Percentiles rank a stretch among this genome's conserved stretches.
These are phyloP conservation scores for Marchantia paleacea DNA, from an alignment of 225 moss, liverwort and hornwort genomes.

Conservation along the genomic window DNA sequence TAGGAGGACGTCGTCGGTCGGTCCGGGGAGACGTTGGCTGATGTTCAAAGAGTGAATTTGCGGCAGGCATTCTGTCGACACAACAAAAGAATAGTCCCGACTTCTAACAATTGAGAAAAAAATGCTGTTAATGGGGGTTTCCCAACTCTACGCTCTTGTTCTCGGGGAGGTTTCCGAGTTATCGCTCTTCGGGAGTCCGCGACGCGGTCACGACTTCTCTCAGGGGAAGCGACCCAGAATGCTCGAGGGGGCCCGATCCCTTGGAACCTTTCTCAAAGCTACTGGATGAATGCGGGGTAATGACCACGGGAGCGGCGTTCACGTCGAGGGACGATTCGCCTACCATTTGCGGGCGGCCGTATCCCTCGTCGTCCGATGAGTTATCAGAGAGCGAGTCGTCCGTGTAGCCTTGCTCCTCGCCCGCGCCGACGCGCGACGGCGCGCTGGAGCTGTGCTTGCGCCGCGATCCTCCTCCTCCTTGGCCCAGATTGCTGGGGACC, in stretches of 20 bases:
- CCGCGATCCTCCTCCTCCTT: constrained; percentile 25
- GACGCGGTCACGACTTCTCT: constrained; percentile 31
- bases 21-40: background rate
- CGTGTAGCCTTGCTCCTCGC: constrained; percentile 29
- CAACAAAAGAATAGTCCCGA: background rate
- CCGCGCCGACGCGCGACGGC: constrained; percentile 37
- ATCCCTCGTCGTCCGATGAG: constrained; percentile 47
- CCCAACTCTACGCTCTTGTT: no score
- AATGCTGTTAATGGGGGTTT: background rate
- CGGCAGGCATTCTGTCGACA: background rate
- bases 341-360: constrained; percentile 35
- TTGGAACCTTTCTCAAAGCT: constrained; percentile 53
- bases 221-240: constrained; percentile 50
- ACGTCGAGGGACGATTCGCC: constrained; percentile 44
- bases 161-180: no score
- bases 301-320: constrained; percentile 18
- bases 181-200: constrained; percentile 25
- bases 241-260: constrained; percentile 51
- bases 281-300: constrained; percentile 48
- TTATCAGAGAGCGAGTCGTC: constrained; percentile 41
- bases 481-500: constrained; percentile 40
- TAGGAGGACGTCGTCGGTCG: no score
- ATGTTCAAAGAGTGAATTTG: background rate
- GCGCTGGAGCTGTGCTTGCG: constrained; percentile 49
- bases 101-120: background rate